Conservation (phyloP, 441 rosid genomes). For the Gossypium gossypioides region DNA sequence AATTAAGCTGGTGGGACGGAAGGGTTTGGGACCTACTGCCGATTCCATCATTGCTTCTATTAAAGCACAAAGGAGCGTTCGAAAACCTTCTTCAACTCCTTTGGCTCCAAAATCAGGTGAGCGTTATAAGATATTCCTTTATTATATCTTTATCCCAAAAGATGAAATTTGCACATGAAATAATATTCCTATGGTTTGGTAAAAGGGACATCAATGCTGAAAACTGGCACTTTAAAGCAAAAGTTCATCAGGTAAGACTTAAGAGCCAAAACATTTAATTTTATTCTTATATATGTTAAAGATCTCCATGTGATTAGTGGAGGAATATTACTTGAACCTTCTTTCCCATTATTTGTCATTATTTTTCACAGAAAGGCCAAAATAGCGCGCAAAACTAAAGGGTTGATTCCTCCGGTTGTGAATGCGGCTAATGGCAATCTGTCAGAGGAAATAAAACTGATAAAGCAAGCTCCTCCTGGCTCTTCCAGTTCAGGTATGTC, state of each 20-base stretch:
- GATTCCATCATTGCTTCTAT: constrained; percentile 78
- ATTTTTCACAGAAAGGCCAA: constrained; percentile 50
- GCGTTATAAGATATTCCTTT: not conserved
- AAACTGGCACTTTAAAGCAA: constrained; percentile 50
- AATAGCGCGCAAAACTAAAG: constrained; percentile 37
- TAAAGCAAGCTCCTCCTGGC: constrained; percentile 27
- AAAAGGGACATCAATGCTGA: constrained; percentile 48
- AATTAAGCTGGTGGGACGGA: constrained; percentile 75
- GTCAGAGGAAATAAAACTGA: constrained; percentile 28
- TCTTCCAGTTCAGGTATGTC: constrained; percentile 35
- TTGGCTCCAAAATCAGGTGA: constrained; percentile 54
- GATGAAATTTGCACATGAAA: constrained; percentile 1
- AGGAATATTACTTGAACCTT: not conserved
- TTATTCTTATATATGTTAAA: not conserved
- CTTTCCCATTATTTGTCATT: not conserved
- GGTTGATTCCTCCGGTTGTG: constrained; percentile 20
- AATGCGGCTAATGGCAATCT: constrained; percentile 24
- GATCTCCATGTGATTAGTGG: not conserved
- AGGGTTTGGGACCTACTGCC: constrained; percentile 73
- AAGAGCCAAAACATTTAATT: constrained; percentile 1
- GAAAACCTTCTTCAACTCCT: constrained; percentile 46
- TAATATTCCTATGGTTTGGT: constrained; percentile 16
- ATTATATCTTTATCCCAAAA: not conserved
- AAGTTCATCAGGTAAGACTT: constrained; percentile 50
- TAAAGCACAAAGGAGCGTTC: constrained; percentile 71